Conservation (phyloP, 2,329 filamentous ascomycete genomes). For the Capronia americana region DNA sequence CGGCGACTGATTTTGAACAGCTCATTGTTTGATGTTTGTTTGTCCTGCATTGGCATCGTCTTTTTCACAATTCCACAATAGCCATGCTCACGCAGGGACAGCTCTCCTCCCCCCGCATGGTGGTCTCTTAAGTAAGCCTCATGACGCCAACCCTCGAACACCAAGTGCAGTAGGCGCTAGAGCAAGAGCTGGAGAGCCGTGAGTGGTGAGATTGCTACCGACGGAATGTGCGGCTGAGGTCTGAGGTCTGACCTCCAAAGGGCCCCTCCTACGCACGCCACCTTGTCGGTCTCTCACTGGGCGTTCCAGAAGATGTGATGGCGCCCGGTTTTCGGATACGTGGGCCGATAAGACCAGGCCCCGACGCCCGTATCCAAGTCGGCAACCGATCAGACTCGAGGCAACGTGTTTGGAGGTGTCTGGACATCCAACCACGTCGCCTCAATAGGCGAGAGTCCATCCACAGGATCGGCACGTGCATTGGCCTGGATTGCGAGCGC, state of each 20-base stretch:
- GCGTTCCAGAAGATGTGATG: background rate
- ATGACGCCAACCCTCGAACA: background rate
- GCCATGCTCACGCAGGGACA: background rate
- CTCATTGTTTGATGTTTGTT: background rate
- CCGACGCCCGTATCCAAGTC: background rate
- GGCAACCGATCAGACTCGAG: slow-evolving; percentile 1
- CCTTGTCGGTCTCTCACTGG: background rate
- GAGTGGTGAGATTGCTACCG: background rate
- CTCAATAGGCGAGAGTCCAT: background rate
- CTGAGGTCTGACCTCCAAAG: background rate
- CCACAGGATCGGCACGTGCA: background rate
- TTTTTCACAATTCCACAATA: background rate
- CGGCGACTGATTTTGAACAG: background rate
- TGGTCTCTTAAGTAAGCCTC: slow-evolving; percentile 5
- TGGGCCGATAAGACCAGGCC: background rate
- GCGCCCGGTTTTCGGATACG: background rate
- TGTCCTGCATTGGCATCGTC: too few species aligned
- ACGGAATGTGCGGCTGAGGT: slow-evolving; percentile 4
- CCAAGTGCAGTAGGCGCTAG: background rate
- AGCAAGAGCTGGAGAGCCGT: background rate
- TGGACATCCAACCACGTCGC: slow-evolving; percentile 12
- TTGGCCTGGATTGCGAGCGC: background rate
- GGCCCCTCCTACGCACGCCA: background rate
- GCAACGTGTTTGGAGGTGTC: background rate
- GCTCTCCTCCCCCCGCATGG: background rate